Percentiles rank a stretch among this genome's conserved stretches.
Conservation (phyloP, 2,329 filamentous ascomycete genomes). For the Hymenoscyphus scutula region DNA sequence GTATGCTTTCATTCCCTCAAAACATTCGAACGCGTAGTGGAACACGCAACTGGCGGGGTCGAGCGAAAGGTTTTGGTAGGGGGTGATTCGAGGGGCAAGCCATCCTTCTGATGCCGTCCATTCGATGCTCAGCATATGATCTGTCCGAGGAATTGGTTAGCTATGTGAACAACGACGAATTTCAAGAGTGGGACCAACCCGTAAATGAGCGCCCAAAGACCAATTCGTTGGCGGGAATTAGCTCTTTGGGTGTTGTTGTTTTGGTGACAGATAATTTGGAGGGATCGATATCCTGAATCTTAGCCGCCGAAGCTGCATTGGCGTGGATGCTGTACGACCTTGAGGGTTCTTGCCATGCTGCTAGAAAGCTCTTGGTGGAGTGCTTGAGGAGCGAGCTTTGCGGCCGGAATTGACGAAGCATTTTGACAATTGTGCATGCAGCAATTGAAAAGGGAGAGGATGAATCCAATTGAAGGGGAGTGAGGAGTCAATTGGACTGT, state of each 20-base stretch:
- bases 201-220: constrained; percentile 91
- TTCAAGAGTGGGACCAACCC: constrained; percentile 48
- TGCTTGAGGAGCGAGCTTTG: constrained; percentile 41
- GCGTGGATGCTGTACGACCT: constrained; percentile 51
- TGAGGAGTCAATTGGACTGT: background rate
- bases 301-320: constrained; percentile 32
- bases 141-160: constrained; percentile 45
- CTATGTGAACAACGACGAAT: background rate
- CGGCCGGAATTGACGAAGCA: constrained; percentile 48
- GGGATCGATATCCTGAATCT: constrained; percentile 71
- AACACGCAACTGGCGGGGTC: constrained; percentile 96
- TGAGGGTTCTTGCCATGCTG: constrained; percentile 37
- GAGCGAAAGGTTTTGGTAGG: constrained; percentile 95
- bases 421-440: constrained; percentile 31
- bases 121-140: constrained; percentile 95
- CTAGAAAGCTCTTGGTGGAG: constrained; percentile 36
- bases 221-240: constrained; percentile 74
- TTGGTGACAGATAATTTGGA: constrained; percentile 71
- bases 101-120: constrained; percentile 78
- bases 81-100: constrained; percentile 77
- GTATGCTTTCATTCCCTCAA: constrained; percentile 99
- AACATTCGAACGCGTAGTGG: constrained; percentile 97
- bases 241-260: constrained; percentile 71
- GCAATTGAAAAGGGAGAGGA: background rate
- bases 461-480: background rate